Evolutionary conservation across 768 basidiomycete species (phyloP), one percentile per base, ranked within the genome.

Genomic region (Podaxis sp.): DNA sequence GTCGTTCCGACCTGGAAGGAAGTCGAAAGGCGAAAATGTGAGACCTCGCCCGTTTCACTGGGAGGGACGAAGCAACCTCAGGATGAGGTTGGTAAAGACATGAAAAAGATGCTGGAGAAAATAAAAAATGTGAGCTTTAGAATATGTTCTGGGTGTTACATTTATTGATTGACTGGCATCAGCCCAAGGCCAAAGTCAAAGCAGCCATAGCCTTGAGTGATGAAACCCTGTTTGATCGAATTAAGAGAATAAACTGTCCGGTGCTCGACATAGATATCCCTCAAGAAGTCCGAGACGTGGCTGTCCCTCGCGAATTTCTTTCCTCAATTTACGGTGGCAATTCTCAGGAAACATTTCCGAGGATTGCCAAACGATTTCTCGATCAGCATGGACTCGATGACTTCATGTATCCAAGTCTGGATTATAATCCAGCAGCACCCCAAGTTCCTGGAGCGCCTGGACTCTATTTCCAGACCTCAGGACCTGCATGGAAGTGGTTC

Each of bases 381-480:
- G 63, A 43, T 1, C 46, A 67, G 37, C 72, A 76, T 57, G 70
- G 70, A 0, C 63, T 70, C 11, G 38, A 71, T 11, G 66, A 75
- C 59, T 75, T 72, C 40, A 72, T 75, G 72, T 76, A 66, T 46
- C 63, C 70, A 2, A 69, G 67, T 19, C 56, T 67, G 0, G 51
- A 64, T 0, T 70, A 63, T 33, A 73, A 46, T 19, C 43, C 43
- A 2, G 43, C 43, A 17, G 72, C 73, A 4, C 74, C 76, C 33
- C 68, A 73, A 41, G 49, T 70, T n/a, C 69, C 73, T 6, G 74
- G 75, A 12, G 65, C 66, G n/a, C 66, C 70, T 17, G 76, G 75
- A 0, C 61, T 77, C 6, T 74, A 69, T 38, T 72, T 69, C 25
- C n/a, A 24, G 17, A 38, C 38, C 12, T 36, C 36, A 17, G 54